Evolutionary conservation across 2,329 filamentous ascomycete genomes (phyloP).

Genomic region (Neurospora crassa): DNA sequence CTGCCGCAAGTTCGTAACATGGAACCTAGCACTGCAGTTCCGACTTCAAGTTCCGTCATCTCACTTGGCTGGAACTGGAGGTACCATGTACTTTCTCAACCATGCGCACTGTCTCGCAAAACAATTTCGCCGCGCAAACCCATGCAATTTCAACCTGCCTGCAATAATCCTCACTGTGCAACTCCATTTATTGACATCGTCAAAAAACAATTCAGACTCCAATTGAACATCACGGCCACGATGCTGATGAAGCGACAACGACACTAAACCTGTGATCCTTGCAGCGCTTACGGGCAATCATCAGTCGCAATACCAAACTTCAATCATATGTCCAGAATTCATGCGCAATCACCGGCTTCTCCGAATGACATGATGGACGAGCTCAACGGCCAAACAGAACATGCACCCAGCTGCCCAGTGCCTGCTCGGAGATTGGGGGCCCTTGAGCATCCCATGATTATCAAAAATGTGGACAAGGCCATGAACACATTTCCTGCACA

Average conservation of each 20-base stretch:
- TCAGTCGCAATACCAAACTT: background rate
- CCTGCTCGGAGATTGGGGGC: conserved; percentile 29
- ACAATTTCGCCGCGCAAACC: background rate
- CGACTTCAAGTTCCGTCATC: too few species aligned
- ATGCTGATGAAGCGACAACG: background rate
- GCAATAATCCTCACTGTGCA: background rate
- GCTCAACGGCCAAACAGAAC: conserved; percentile 1
- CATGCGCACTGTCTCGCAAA: background rate
- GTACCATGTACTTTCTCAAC: background rate
- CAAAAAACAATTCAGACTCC: background rate
- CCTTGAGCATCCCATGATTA: conserved; percentile 34
- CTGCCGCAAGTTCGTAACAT: background rate
- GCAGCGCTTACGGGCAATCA: background rate
- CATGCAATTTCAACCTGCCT: background rate
- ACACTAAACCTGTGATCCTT: background rate
- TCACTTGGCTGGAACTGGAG: too few species aligned
- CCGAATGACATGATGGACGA: background rate
- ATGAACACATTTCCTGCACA: conserved; percentile 30
- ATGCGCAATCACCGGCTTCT: background rate
- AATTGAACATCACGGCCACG: background rate
- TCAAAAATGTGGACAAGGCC: conserved; percentile 31
- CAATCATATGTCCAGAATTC: background rate
- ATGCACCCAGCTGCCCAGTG: conserved; percentile 28
- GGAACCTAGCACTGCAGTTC: too few species aligned
- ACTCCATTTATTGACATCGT: background rate